Percentiles rank a stretch among this genome's conserved stretches.
phyloP scores from a whole-genome alignment of 805 yeast species.

The Candida insectorum region DNA sequence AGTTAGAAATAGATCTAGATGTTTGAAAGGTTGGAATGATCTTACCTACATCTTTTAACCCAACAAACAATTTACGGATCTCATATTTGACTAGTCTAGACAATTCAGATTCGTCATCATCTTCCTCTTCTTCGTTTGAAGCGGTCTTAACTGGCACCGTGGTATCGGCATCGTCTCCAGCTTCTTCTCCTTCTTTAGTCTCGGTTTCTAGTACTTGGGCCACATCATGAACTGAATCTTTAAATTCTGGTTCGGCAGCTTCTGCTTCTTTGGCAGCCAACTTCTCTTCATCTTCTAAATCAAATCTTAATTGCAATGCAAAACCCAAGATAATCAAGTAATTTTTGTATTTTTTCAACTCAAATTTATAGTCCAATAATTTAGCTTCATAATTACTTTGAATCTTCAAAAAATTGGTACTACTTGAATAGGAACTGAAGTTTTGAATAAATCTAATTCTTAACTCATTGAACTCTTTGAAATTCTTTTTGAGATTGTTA shows the following conservation, averaged over 20 bases:
- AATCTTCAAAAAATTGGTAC: slow-evolving; percentile 35
- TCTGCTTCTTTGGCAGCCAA: slow-evolving; percentile 1
- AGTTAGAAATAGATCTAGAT: slow-evolving; percentile 22
- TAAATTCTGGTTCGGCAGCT: no score
- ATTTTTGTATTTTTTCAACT: slow-evolving; percentile 42
- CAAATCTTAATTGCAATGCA: slow-evolving; percentile 45
- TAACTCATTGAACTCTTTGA: slow-evolving; percentile 27
- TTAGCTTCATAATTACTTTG: slow-evolving; percentile 39
- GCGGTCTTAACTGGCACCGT: slow-evolving; percentile 5
- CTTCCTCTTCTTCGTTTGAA: slow-evolving; percentile 5
- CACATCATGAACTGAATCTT: background rate
- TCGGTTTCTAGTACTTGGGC: background rate
- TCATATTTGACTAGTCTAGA: slow-evolving; percentile 31
- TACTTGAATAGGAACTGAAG: slow-evolving; percentile 22
- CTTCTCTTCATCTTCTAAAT: slow-evolving; percentile 33
- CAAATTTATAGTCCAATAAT: slow-evolving; percentile 41
- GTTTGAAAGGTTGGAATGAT: slow-evolving; percentile 33
- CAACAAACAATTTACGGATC: slow-evolving; percentile 26
- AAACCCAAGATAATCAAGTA: slow-evolving; percentile 45
- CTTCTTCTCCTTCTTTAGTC: background rate
- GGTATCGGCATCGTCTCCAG: slow-evolving; percentile 2
- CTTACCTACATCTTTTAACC: slow-evolving; percentile 28
- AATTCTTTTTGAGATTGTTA: slow-evolving; percentile 33
- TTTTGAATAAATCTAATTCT: slow-evolving; percentile 26
- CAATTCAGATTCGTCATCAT: slow-evolving; percentile 28